Evolutionary conservation across 2,329 filamentous ascomycete species (phyloP), one percentile per base, ranked within the genome.

Genomic region (Cytospora piceicola): DNA sequence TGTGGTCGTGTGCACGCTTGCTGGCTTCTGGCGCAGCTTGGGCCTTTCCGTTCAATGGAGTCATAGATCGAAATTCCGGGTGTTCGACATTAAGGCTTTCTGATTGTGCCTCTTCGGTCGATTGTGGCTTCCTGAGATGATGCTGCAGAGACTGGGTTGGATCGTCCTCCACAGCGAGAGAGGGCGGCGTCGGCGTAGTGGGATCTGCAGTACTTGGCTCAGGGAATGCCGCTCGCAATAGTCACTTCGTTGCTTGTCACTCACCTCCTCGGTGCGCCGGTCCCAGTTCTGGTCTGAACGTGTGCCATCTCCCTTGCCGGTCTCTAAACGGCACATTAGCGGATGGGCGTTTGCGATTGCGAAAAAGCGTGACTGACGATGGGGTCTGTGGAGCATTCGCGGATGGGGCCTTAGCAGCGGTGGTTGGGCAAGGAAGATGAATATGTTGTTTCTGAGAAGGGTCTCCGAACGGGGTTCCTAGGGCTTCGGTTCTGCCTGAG

Each of bases 251-350:
- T 5, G 8, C 4, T 30, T 34, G 22, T 39, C 27, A 6, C 4
- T 29, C 12, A 53, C 58, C 52, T 52, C 30, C 29, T 29, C 30
- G 3, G 7, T 24, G 22, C 11, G 42, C 42, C 8, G 20, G 42
- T 7, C n/a, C n/a, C 15, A 24, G 11, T 1, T 22, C 42, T 49
- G 42, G n/a, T 8, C 42, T 8, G 24, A n/a, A 9, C 11, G 17
- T 49, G 34, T 60, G 46, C 12, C 52, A 53, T 24, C 58, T 46
- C 9, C 46, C 58, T 14, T 29, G 24, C 20, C 20, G 58, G 53
- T 52, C 32, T 49, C 20, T 49, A 22, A 49, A 49, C 8, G n/a
- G 8, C n/a, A 49, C 42, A n/a, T 49, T n/a, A 49, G 20, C 42
- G 6, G 6, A 3, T 49, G 42, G 42, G 42, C 8, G 11, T 49